phyloP scores from a whole-genome alignment of 352 stramenopile genomes.

The Halophytophthora batemanensis region DNA sequence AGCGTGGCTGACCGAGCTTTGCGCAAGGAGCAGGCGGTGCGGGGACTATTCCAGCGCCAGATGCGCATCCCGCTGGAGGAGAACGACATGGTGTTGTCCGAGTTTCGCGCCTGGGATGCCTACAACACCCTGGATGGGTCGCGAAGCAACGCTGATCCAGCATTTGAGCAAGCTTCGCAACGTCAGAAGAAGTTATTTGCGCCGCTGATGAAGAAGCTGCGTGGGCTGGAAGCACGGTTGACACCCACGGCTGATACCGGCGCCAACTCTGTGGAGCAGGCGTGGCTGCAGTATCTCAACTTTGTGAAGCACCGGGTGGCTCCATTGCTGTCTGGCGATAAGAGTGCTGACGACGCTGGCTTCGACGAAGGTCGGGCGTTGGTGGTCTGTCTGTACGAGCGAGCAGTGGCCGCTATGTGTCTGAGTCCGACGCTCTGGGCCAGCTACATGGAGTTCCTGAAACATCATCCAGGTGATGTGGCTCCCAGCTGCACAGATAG shows the following conservation, averaged over 20 bases:
- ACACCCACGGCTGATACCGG: constrained; percentile 10
- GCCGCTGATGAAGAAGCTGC: constrained; percentile 61
- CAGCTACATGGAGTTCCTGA: constrained; percentile 48
- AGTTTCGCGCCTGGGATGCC: constrained; percentile 66
- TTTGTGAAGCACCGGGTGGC: constrained; percentile 52
- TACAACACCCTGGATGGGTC: constrained; percentile 49
- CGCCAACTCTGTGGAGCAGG: constrained; percentile 11
- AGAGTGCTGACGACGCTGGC: background rate
- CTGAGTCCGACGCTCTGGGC: constrained; percentile 54
- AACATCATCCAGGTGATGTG: constrained; percentile 3
- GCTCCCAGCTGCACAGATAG: background rate
- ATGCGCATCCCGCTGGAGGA: constrained; percentile 62
- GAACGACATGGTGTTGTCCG: constrained; percentile 72
- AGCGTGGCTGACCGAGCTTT: background rate
- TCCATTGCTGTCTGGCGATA: constrained; percentile 25
- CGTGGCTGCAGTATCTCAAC: constrained; percentile 66
- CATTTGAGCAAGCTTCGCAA: too few species aligned
- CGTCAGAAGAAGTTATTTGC: constrained; percentile 29
- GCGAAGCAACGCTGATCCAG: too few species aligned
- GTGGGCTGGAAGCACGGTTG: constrained; percentile 41
- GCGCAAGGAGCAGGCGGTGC: constrained; percentile 36
- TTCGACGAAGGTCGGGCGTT: constrained; percentile 13
- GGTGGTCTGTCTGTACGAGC: constrained; percentile 54
- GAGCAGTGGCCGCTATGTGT: constrained; percentile 49
- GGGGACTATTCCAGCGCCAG: constrained; percentile 47